These are phyloP conservation scores for Chlorociboria aeruginascens DNA, from an alignment of 495 filamentous ascomycete species.

Conservation along the genomic window DNA sequence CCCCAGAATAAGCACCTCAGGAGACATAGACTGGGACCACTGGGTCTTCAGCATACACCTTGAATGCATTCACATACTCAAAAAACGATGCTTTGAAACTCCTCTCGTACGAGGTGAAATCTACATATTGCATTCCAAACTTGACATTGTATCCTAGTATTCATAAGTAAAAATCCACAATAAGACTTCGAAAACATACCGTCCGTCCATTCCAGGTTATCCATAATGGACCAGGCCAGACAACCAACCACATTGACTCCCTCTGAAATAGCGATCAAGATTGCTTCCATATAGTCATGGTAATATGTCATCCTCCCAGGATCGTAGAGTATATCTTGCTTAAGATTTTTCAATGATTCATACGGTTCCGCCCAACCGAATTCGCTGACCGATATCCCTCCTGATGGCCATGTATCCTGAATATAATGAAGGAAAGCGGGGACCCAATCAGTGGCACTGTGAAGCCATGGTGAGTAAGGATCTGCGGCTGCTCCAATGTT, in stretches of 20 bases:
- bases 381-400: constrained; percentile 27
- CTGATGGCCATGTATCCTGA: constrained; percentile 1
- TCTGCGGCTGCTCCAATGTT: constrained; percentile 27
- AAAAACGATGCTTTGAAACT: constrained; percentile 34
- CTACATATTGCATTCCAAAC: constrained; percentile 19
- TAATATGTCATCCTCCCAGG: constrained; percentile 23
- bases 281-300: constrained; percentile 27
- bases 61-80: constrained; percentile 29
- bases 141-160: neutral
- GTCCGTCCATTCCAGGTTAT: constrained; percentile 1
- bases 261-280: constrained; percentile 21
- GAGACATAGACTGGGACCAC: neutral
- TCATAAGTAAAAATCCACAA: neutral
- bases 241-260: constrained; percentile 31
- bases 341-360: constrained; percentile 21
- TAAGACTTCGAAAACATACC: neutral
- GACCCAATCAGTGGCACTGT: constrained; percentile 24
- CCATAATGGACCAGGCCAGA: constrained; percentile 28
- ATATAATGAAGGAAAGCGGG: constrained; percentile 11
- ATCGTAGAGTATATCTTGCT: constrained; percentile 25
- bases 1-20: neutral
- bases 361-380: constrained; percentile 33
- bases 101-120: constrained; percentile 27
- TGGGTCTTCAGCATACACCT: constrained; percentile 1
- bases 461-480: constrained; percentile 25